These are phyloP conservation scores for Sugiyamaella sp. DNA, from an alignment of 1,139 yeast species.

Conservation along the genomic window DNA sequence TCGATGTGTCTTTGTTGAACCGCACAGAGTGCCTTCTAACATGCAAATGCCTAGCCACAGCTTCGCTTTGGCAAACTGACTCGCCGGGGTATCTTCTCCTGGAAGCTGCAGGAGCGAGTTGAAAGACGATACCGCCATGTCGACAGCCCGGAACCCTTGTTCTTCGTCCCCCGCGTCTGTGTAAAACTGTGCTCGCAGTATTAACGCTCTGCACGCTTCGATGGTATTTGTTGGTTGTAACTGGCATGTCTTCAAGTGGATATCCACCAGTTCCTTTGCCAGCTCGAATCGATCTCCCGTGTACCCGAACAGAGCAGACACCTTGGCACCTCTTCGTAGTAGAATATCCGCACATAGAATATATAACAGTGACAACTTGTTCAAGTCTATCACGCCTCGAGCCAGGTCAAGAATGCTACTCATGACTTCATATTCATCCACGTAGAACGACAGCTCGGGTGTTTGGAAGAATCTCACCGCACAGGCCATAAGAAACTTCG, in stretches of 20 bases:
- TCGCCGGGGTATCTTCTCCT: slow-evolving; percentile 2
- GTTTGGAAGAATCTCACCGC: slow-evolving; percentile 19
- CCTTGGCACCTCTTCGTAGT: slow-evolving; percentile 18
- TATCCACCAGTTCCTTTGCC: slow-evolving; percentile 13
- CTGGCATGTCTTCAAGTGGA: slow-evolving; percentile 13
- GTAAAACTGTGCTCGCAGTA: slow-evolving; percentile 15
- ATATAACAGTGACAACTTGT: slow-evolving; percentile 14
- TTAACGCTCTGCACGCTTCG: slow-evolving; percentile 8
- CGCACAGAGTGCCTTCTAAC: slow-evolving; percentile 16
- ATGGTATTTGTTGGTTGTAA: slow-evolving; percentile 18
- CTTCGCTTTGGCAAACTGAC: slow-evolving; percentile 2
- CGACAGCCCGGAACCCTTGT: slow-evolving; percentile 13
- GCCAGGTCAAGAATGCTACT: slow-evolving; percentile 15
- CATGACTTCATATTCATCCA: slow-evolving; percentile 19
- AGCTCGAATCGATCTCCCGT: slow-evolving; percentile 16
- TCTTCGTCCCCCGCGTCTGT: slow-evolving; percentile 8
- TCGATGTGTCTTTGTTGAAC: slow-evolving; percentile 7
- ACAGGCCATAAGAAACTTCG: slow-evolving; percentile 21
- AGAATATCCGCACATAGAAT: slow-evolving; percentile 21
- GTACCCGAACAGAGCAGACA: slow-evolving; percentile 15
- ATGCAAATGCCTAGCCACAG: slow-evolving; percentile 17
- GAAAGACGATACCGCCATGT: slow-evolving; percentile 11
- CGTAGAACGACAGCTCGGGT: slow-evolving; percentile 19
- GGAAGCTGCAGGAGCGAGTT: slow-evolving; percentile 6
- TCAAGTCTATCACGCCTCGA: slow-evolving; percentile 14